Evolutionary conservation across 2,329 filamentous ascomycete species (phyloP).

Genomic region (Dothideomycetes sp.): DNA sequence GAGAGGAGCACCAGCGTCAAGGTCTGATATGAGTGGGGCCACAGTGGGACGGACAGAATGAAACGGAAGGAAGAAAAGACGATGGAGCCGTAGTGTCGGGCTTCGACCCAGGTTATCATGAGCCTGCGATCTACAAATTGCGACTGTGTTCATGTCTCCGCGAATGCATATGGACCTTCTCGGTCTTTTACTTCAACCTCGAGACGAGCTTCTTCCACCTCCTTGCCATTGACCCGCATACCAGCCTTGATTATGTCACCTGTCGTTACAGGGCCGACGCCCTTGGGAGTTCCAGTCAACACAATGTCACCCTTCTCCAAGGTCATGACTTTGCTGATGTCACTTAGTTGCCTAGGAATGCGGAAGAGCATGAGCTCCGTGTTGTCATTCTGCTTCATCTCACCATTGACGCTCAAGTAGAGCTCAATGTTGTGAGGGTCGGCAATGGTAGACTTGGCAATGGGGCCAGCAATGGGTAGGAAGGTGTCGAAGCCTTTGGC

Average conservation of each 20-base stretch:
- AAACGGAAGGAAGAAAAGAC: too few species aligned
- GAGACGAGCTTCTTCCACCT: conserved; percentile 73
- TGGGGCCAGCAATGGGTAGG: conserved; percentile 71
- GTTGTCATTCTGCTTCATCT: conserved; percentile 70
- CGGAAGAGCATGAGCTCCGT: conserved; percentile 92
- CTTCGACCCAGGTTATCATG: too few species aligned
- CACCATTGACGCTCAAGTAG: conserved; percentile 72
- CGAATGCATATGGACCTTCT: conserved; percentile 64
- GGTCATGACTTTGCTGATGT: conserved; percentile 93
- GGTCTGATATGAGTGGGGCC: too few species aligned
- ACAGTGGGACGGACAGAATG: too few species aligned
- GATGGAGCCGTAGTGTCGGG: too few species aligned
- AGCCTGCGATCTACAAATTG: too few species aligned
- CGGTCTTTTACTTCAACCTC: conserved; percentile 76
- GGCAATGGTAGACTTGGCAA: conserved; percentile 67
- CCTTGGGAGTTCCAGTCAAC: conserved; percentile 94
- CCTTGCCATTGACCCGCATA: conserved; percentile 66
- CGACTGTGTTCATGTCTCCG: too few species aligned
- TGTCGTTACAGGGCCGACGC: conserved; percentile 73
- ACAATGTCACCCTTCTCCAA: conserved; percentile 86
- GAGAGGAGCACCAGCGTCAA: too few species aligned
- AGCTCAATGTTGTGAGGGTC: conserved; percentile 84
- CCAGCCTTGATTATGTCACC: conserved; percentile 84
- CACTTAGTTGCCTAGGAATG: conserved; percentile 75
- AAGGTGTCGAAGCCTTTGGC: conserved; percentile 98